Evolutionary conservation across 1,284 basidiomycete genomes (phyloP).

Genomic region (Agroathelia rolfsii): DNA sequence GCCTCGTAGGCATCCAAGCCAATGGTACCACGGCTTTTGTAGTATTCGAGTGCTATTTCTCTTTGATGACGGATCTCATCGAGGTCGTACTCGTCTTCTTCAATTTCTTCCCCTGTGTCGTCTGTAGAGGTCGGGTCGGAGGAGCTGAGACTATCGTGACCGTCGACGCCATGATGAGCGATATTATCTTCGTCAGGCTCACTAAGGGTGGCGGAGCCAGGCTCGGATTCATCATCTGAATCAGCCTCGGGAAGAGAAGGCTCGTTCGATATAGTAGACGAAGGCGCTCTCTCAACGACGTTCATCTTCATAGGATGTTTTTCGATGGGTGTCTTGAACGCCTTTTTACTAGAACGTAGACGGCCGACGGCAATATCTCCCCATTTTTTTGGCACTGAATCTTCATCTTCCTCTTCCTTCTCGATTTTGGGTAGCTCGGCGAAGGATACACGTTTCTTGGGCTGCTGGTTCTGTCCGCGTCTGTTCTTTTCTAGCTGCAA

Average conservation of each 20-base stretch:
- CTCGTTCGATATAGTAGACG: slow-evolving; percentile 17
- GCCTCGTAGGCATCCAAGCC: slow-evolving; percentile 40
- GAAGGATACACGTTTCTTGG: slow-evolving; percentile 60
- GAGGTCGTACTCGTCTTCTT: slow-evolving; percentile 43
- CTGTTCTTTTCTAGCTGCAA: slow-evolving; percentile 8
- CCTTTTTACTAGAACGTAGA: slow-evolving; percentile 29
- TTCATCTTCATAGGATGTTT: slow-evolving; percentile 51
- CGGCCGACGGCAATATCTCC: slow-evolving; percentile 45
- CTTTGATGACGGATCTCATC: slow-evolving; percentile 58
- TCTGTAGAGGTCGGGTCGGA: slow-evolving; percentile 11
- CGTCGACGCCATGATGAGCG: slow-evolving; percentile 16
- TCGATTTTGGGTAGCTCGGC: slow-evolving; percentile 26
- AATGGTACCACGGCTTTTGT: slow-evolving; percentile 47
- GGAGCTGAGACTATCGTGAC: slow-evolving; percentile 2
- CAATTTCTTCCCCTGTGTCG: slow-evolving; percentile 19
- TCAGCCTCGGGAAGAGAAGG: slow-evolving; percentile 19
- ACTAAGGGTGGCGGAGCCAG: slow-evolving; percentile 20
- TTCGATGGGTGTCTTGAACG: slow-evolving; percentile 26
- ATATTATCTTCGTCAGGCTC: slow-evolving; percentile 43
- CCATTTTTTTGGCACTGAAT: slow-evolving; percentile 22
- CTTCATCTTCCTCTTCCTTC: slow-evolving; percentile 4
- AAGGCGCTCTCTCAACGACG: slow-evolving; percentile 53
- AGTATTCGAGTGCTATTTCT: slow-evolving; percentile 64
- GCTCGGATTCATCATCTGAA: slow-evolving; percentile 40
- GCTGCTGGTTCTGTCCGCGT: slow-evolving; percentile 16